Base-by-base conservation (phyloP, 768 basidiomycete genomes). In the Leccinum obscurum region DNA sequence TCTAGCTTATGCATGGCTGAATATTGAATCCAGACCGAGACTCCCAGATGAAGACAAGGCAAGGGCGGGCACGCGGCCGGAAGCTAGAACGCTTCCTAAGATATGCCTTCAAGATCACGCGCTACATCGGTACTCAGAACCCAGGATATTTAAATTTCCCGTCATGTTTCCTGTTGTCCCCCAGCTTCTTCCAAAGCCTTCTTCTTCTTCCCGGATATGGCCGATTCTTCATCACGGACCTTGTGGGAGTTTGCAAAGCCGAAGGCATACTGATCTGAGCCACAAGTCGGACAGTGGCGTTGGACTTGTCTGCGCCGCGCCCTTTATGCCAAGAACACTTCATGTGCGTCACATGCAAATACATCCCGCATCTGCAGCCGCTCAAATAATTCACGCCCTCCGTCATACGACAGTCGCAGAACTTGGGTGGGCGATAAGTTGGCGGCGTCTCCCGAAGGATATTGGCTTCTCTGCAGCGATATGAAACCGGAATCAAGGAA, bases 121-220 rank as follows among this genome's bases (percentile, higher is more conserved):
- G 46, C 35, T 54, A 58, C 55, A 34, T n/a, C 44, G 26, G 26
- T 2, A 17, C 48, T 26, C 28, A 51, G 32, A 52, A 20, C 17
- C 20, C 26, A 28, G 17, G 20, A 56, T 32, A 26, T 39, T 30
- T 53, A 28, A 14, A 5, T 54, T 54, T 15, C 37, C 53, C 34
- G 11, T 11, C 13, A 41, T 13, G 44, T 46, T 46, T 46, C 44
- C n/a, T 46, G 20, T 54, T 46, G n/a, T 6, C 48, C 37, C 52
- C 28, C 58, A 54, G 41, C 56, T 20, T 59, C 64, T 35, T 50
- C 8, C 20, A 26, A 34, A 34, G 34, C 52, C 28, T 52, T 48
- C 24, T 20, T 34, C 22, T 15, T 24, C 28, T 54, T 63, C 48
- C 22, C 34, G 26, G 39, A 32, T 32, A 20, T 17, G 13, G 26